Percentiles rank a stretch among this genome's conserved stretches.
These are phyloP conservation scores for Pseudohalonectria lignicola DNA, from an alignment of 2,329 filamentous ascomycete genomes.

Conservation along the genomic window DNA sequence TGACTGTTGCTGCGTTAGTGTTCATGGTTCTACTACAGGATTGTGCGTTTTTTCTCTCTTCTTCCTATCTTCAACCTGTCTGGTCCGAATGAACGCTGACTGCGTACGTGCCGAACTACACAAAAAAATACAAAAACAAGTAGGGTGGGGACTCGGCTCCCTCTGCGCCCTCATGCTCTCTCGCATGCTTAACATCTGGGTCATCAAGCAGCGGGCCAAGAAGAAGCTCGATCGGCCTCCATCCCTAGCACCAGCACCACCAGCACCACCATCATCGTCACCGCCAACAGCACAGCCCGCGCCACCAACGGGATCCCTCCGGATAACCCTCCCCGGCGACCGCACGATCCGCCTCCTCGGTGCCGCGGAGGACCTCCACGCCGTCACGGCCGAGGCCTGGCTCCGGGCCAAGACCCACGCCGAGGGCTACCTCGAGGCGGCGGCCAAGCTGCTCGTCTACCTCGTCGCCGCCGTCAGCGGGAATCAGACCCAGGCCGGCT, in stretches of 20 bases:
- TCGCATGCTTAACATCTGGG: conserved; percentile 43
- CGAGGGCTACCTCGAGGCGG: conserved; percentile 40
- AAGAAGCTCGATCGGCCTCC: conserved; percentile 3
- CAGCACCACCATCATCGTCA: conserved; percentile 3
- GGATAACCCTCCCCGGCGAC: conserved; percentile 39
- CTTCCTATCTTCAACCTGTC: neutral
- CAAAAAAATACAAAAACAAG: neutral
- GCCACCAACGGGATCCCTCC: conserved; percentile 26
- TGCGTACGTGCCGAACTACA: too few species aligned
- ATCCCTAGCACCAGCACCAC: neutral
- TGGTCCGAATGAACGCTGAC: neutral
- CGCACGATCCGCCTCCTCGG: conserved; percentile 42
- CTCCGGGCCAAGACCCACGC: conserved; percentile 36
- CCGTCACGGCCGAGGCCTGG: conserved; percentile 47
- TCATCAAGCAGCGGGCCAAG: conserved; percentile 39
- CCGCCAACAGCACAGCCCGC: neutral
- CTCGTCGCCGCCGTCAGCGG: conserved; percentile 41
- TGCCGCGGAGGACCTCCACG: conserved; percentile 42
- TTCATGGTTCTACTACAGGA: conserved; percentile 36
- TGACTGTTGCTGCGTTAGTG: conserved; percentile 30
- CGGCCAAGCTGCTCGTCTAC: conserved; percentile 47
- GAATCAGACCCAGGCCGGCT: conserved; percentile 41
- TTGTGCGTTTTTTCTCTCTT: conserved; percentile 17
- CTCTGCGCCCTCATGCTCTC: conserved; percentile 38
- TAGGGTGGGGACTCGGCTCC: conserved; percentile 36